Evolutionary conservation across 208 protist species (phyloP), one percentile per base, ranked within the genome.

Genomic region (Trichomonas tenax): DNA sequence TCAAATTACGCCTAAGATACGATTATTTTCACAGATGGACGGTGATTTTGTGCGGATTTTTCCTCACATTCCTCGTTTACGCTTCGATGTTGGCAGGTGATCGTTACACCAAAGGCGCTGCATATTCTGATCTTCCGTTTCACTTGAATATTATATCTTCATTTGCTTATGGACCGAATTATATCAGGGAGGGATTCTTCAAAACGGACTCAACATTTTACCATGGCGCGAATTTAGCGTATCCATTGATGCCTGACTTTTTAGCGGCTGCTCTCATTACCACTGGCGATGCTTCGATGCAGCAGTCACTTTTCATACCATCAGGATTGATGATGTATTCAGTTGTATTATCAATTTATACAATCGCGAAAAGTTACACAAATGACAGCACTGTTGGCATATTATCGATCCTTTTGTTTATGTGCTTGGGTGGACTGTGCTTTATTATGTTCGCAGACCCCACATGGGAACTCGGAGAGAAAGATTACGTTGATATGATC

Each of bases 71-170:
- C 40, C 9, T 89, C 9, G 40, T 89, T 45, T 34, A 89, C 26
- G 40, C 17, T 31, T 89, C 82, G 31, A 46, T 89, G 11, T 36
- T 93, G 2, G 14, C 15, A 48, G 86, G 31, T 38, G 86, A 44
- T 1, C 9, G 23, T 34, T 23, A 26, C n/a, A 49, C 86, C 34
- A n/a, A 41, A 93, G 86, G 86, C 1, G 44, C 86, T 34, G 86
- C n/a, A 49, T 93, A 48, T 93, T 93, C 86, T 26, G 86, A 93
- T 93, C 15, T 93, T 26, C 86, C 86, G 26, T 93, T 93, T 58
- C 86, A 93, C 45, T 26, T 93, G 9, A 26, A 26, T 31, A 34
- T 93, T 6, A 93, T 93, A 49, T 36, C 86, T 26, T 51, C 44
- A 48, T 51, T 93, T 93, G 40, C 44, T 17, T 93, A 93, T 58